Evolutionary conservation across 176 grass and related monocot species (phyloP), one percentile per base, ranked within the genome.

Genomic region (Hordeum marinum): DNA sequence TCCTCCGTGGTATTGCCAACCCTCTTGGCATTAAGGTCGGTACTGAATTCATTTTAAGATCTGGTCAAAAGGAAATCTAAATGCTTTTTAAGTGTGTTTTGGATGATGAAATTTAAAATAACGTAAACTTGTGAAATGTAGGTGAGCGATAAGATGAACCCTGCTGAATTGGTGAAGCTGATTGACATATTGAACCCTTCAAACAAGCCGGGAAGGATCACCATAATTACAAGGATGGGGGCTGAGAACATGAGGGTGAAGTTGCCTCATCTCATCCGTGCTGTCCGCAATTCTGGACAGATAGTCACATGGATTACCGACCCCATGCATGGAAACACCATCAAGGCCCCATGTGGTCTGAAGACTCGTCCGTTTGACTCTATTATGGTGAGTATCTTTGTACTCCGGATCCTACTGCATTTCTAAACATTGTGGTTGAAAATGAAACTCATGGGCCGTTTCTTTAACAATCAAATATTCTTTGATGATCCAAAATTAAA

Each of bases 101-200:
- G 35, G 24, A 68, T 62, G 79, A 40, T 79, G 25, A 62, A 10
- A 75, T 77, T 70, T 17, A 60, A 80, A 80, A 10, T 48, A 26
- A 24, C 70, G 17, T 75, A 9, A 41, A 63, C 81, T 76, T 83
- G 18, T 88, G 85, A 61, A 79, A 75, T 89, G 64, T 67, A 98
- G 95, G 95, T 93, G 80, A 98, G 96, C n/a, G 93, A 98, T 46
- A 98, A 98, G 83, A 98, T 98, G 96, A 85, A 98, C 45, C 96
- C 96, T 0, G 89, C 48, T 74, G 93, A 98, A 45, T 88, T 98
- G 85, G 96, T 98, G 83, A 98, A 94, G 91, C 67, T 98, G 68
- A 95, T 95, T 60, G 93, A 98, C 85, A 98, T 98, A 84, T 77
- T 98, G 54, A 98, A 98, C 78, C 96, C 96, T 25, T 13, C 88